Base-by-base conservation (phyloP, 441 rosid species). In the Adansonia grandidieri region DNA sequence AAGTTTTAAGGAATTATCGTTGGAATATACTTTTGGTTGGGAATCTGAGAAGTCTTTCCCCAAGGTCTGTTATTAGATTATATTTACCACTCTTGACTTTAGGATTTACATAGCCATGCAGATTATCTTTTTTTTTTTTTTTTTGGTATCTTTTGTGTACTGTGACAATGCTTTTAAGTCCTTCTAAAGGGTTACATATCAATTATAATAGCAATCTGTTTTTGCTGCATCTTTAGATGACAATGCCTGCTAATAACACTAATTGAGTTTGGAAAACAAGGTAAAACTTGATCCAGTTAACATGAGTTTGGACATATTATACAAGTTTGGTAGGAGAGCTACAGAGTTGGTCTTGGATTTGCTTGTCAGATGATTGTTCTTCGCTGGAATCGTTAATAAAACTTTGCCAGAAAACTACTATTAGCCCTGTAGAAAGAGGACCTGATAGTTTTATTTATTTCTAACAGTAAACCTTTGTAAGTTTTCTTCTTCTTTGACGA, bases 11-110 rank as follows among this genome's bases (percentile, higher is more conserved):
- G 81, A 77, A 9, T 74, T 73, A n/a, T 60, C 90, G 63, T 75
- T 69, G 13, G 81, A 75, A 28, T 72, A 85, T 50, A 88, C 90
- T 72, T 94, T 86, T 9, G 97, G 99, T 71, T 94, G 95, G 95
- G 97, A 94, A 68, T 90, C 88, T 4, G 91, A 88, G 71, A 82
- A 82, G 17, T 87, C 94, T 57, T 88, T 92, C 51, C 98, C 99
- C 1, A 93, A 96, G 98, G 99, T 93, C 22, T 71, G 89, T 78
- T 19, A 15, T n/a, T 63, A 10, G 57, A 71, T n/a, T 63, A 32
- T 44, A 40, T n/a, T n/a, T 37, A 13, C 62, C 58, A 4, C 60
- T 79, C 63, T 71, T 58, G 24, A 28, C 17, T 32, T n/a, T 6
- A 4, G 15, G 24, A 28, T 63, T 32, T 63, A 32, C 19, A 6